Evolutionary conservation across 192 early-diverging fungal species (phyloP), one percentile per base, ranked within the genome.

Genomic region (Coemansia sp.): DNA sequence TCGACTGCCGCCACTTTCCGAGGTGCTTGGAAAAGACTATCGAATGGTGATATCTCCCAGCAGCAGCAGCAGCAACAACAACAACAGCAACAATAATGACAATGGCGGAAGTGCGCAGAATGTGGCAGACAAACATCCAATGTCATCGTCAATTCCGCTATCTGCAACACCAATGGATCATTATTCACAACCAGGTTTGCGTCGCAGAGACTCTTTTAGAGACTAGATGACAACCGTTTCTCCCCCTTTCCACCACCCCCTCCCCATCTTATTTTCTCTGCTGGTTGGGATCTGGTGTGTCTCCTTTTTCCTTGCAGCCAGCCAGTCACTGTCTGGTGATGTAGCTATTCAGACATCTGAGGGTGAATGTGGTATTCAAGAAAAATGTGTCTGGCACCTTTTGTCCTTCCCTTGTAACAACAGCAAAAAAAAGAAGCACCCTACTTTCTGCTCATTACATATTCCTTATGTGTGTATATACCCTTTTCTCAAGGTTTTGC

Each of bases 1-100:
- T 8, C 75, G 65, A 20, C 69, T 82, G 39, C 80, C 80, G 49
- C 75, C 80, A 40, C 71, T 82, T 5, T 77, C 71, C 4, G 80
- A 82, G 60, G 64, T 76, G 1, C 72, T 82, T 37, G 80, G 80
- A 41, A 82, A 73, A 37, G 74, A 82, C 41, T 82, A 74, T 39
- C 80, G 63, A 61, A 50, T 59, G 48, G 56, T 71, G 16, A 14
- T 76, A 62, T 65, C 79, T 16, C 68, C 79, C 16, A 50, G 45
- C 20, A 39, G 20, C 46, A 54, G 22, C 45, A 38, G 2, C 13
- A 45, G 17, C 48, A 45, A 13, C 16, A 25, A 22, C 49, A 54
- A 42, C 45, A 38, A 7, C 13, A 45, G 17, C 48, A 45, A 13
- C 16, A 25, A 22, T 5, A 22, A 4, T 5, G 12, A 22, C 32